Percentiles rank a stretch among this genome's conserved stretches.
These are phyloP conservation scores for Amphirosellinia nigrospora DNA, from an alignment of 495 filamentous ascomycete genomes.

Conservation along the genomic window DNA sequence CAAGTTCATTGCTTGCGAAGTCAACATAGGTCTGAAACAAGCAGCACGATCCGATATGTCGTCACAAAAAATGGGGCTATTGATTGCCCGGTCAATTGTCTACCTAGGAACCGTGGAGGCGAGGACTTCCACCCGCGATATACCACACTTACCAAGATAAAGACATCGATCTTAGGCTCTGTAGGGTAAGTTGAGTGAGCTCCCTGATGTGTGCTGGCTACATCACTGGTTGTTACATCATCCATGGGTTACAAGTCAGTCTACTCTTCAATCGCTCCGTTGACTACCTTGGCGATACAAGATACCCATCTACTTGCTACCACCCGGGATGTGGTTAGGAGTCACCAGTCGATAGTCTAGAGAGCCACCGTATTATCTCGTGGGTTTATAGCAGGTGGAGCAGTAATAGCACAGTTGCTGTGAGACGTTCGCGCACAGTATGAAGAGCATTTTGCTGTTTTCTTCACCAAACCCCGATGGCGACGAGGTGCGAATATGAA, in stretches of 20 bases:
- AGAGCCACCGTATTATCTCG: not conserved
- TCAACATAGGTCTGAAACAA: not conserved
- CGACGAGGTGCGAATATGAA: not conserved
- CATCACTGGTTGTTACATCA: not conserved
- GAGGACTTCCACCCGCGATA: not conserved
- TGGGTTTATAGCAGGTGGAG: not conserved
- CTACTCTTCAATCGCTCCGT: not conserved
- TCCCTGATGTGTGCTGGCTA: not conserved
- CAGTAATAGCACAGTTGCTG: not conserved
- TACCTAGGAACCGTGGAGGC: not conserved
- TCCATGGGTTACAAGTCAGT: not conserved
- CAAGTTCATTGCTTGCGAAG: not conserved
- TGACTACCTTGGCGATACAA: not conserved
- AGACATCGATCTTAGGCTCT: not conserved
- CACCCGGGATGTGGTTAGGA: not conserved
- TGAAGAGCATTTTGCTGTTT: not conserved
- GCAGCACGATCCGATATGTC: not conserved
- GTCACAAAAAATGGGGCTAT: not conserved
- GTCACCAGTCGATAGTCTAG: not conserved
- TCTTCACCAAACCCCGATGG: not conserved
- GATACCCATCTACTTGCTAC: not conserved
- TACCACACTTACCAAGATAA: not conserved
- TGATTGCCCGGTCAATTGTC: not conserved
- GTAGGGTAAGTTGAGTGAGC: not conserved
- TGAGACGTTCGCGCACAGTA: not conserved